Conservation (phyloP, 805 yeast genomes). For the Candida pini region DNA sequence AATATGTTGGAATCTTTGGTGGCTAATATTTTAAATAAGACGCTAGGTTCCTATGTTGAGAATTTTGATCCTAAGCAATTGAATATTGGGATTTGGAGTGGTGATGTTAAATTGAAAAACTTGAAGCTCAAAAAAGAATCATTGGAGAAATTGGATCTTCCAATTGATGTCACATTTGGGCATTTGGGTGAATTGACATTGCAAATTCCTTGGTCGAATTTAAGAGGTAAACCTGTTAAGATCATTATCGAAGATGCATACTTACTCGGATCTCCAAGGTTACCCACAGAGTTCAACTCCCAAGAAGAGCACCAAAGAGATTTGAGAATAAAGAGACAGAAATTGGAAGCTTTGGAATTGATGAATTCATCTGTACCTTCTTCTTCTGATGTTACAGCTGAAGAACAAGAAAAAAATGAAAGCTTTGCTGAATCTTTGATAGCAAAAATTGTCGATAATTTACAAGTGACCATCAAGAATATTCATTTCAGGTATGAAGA, state of each 20-base stretch:
- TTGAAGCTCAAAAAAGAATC: constrained; percentile 83
- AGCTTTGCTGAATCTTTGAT: constrained; percentile 81
- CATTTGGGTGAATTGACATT: constrained; percentile 83
- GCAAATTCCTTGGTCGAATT: constrained; percentile 95
- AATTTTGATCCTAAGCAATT: constrained; percentile 93
- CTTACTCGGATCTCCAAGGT: constrained; percentile 71
- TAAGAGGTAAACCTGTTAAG: constrained; percentile 89
- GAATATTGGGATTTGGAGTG: constrained; percentile 96
- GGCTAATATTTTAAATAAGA: constrained; percentile 55
- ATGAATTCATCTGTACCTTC: constrained; percentile 40
- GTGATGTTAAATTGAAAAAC: constrained; percentile 83
- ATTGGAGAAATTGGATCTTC: constrained; percentile 77
- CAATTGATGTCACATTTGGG: constrained; percentile 84
- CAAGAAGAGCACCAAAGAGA: constrained; percentile 58
- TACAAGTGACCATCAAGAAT: constrained; percentile 85
- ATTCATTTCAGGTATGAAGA: constrained; percentile 94
- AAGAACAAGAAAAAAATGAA: constrained; percentile 53
- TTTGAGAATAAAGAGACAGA: constrained; percentile 58
- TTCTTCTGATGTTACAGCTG: constrained; percentile 26
- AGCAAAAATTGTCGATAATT: constrained; percentile 86
- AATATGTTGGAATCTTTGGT: constrained; percentile 62
- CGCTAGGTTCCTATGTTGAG: constrained; percentile 75
- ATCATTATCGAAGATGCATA: constrained; percentile 82
- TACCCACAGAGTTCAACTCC: constrained; percentile 46
- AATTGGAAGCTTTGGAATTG: constrained; percentile 56